These are phyloP conservation scores for Colletotrichum sp. DNA, from an alignment of 2,329 filamentous ascomycete species.

Conservation along the genomic window DNA sequence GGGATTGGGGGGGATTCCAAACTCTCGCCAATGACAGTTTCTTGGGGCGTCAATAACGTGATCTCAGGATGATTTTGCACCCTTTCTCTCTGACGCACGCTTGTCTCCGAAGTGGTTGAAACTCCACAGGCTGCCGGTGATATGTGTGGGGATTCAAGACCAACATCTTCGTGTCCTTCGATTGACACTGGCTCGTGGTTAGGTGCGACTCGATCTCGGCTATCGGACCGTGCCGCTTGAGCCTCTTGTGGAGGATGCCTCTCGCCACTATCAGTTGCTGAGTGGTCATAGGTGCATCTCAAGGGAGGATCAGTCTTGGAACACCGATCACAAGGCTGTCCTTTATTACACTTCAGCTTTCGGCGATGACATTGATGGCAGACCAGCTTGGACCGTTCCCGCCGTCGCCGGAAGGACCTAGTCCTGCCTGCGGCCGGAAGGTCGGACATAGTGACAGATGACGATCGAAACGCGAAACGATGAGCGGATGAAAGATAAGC, in stretches of 20 bases:
- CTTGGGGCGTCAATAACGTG: neutral
- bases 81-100: neutral
- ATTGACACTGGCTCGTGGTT: neutral
- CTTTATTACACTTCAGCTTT: neutral
- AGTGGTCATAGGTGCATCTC: neutral
- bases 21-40: neutral
- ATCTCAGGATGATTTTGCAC: neutral
- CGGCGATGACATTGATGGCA: conserved; percentile 2
- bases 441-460: neutral
- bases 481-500: neutral
- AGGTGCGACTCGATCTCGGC: neutral
- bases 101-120: neutral
- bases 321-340: neutral
- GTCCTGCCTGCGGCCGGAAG: neutral
- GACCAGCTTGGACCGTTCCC: neutral
- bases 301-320: neutral
- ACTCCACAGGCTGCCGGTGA: neutral
- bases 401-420: neutral
- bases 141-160: neutral
- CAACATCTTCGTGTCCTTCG: neutral
- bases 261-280: neutral
- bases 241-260: neutral
- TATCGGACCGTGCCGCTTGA: neutral
- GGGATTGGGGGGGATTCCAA: neutral
- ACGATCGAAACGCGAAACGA: neutral